Evolutionary conservation across 768 basidiomycete genomes (phyloP).

Genomic region (Termitomyces sp.): DNA sequence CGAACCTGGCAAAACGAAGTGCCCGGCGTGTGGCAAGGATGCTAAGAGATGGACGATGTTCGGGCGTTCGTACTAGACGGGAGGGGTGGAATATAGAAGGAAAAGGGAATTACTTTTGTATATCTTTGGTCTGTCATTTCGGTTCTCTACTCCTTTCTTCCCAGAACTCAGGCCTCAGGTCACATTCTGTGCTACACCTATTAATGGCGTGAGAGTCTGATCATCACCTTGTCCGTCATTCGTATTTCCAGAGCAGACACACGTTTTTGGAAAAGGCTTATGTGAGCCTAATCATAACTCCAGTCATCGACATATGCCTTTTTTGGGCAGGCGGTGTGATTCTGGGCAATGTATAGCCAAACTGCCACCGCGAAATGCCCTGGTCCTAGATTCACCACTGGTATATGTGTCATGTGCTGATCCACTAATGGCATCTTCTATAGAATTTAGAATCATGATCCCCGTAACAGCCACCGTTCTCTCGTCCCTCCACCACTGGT

Average conservation of each 20-base stretch:
- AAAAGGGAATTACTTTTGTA: constrained; percentile 8
- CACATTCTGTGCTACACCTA: not conserved
- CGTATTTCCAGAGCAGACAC: not conserved
- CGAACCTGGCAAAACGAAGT: constrained; percentile 82
- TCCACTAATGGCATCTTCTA: constrained; percentile 15
- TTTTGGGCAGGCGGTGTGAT: constrained; percentile 5
- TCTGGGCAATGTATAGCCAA: constrained; percentile 8
- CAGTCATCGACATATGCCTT: constrained; percentile 1
- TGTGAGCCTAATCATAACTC: not conserved
- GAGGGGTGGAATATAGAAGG: not conserved
- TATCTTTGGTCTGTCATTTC: constrained; percentile 11
- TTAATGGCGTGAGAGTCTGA: constrained; percentile 10
- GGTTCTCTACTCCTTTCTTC: not conserved
- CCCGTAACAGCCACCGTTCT: constrained; percentile 10
- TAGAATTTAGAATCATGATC: constrained; percentile 13
- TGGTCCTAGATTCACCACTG: constrained; percentile 7
- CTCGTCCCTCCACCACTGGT: constrained; percentile 4
- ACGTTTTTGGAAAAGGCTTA: not conserved
- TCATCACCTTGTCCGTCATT: constrained; percentile 7
- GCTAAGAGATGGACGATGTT: constrained; percentile 98
- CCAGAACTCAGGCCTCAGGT: not conserved
- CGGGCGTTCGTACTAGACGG: constrained; percentile 74
- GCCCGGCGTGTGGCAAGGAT: constrained; percentile 81
- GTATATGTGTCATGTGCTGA: constrained; percentile 17
- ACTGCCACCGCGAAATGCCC: constrained; percentile 7